Base-by-base conservation (phyloP, 768 basidiomycete genomes). In the Boletus eberwhitei region DNA sequence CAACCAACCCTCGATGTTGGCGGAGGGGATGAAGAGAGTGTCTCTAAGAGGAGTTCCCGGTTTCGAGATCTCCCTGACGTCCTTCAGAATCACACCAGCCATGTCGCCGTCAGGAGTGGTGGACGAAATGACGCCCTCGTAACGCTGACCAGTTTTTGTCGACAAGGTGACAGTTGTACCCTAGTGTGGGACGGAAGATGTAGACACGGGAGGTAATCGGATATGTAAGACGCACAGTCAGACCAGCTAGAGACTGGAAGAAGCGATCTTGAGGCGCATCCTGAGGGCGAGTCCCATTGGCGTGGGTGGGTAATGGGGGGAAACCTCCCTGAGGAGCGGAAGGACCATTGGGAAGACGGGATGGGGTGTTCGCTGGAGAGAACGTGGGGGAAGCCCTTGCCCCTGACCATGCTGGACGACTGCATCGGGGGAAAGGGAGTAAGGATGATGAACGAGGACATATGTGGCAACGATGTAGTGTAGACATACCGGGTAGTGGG, bases 91-190 rank as follows among this genome's bases (percentile, higher is more conserved):
- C 50, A 91, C 82, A 43, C 90, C 91, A 13, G 75, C 70, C 26
- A 80, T 83, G 68, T 89, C 87, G 43, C 86, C 84, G 64, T 90
- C 88, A 21, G 67, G 73, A 54, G 67, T 68, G 38, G 87, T 86
- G 24, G 83, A 83, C 14, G 63, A 73, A 53, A 93, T 75, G 59
- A 83, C 82, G 52, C 90, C 90, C 67, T 92, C 88, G 68, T 83
- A 87, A 59, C 88, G 88, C 62, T 82, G 78, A 34, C 77, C 74
- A 14, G 85, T 78, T 79, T 88, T 89, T 42, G 86, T 88, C 22
- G 71, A 67, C 55, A 93, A 78, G n/a, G 88, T 88, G 64, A 93
- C 77, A 36, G 87, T 89, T 6, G 87, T 89, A 38, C 90, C 89
- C 90, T 88, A 62, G 29, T 46, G 37, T 55, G 50, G 53, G 59